Percentiles rank a stretch among this genome's conserved stretches.
Conservation (phyloP, 306 rosid genomes). For the Cicer pinnatifidum region DNA sequence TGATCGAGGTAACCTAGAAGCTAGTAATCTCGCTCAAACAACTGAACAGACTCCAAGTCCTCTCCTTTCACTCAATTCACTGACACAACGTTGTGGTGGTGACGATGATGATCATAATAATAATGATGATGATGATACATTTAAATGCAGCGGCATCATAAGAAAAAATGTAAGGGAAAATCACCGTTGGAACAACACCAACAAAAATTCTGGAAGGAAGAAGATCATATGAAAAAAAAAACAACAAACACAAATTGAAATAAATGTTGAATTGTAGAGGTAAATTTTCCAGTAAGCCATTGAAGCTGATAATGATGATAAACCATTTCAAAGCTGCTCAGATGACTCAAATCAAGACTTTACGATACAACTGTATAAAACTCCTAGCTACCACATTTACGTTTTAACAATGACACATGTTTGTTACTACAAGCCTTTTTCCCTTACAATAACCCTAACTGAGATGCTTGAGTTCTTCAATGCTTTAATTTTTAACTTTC, state of each 20-base stretch:
- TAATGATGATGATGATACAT: neutral
- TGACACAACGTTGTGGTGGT: neutral
- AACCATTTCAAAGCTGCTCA: slow-evolving; percentile 6
- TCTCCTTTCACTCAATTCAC: slow-evolving; percentile 15
- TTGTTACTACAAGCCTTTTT: slow-evolving; percentile 1
- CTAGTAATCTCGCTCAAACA: slow-evolving; percentile 7
- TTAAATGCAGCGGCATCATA: neutral
- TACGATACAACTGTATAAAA: neutral
- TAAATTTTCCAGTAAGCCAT: neutral
- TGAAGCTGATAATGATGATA: slow-evolving; percentile 29
- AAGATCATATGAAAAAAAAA: neutral
- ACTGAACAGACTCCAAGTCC: slow-evolving; percentile 7
- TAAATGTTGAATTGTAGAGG: neutral
- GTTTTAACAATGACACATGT: neutral
- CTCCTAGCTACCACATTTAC: neutral
- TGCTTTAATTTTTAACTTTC: neutral
- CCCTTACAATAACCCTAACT: neutral
- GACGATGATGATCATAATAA: slow-evolving; percentile 8
- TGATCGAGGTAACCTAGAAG: slow-evolving; percentile 1
- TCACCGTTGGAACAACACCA: neutral
- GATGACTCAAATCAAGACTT: neutral
- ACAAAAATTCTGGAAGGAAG: slow-evolving; percentile 15
- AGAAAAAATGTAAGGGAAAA: neutral
- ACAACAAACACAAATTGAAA: neutral
- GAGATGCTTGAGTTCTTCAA: neutral